A percentile compares a stretch with the other conserved stretches of the same genome.
Conservation (phyloP, 371 early-diverging fungal species). For the Apophysomyces ossiformis region DNA sequence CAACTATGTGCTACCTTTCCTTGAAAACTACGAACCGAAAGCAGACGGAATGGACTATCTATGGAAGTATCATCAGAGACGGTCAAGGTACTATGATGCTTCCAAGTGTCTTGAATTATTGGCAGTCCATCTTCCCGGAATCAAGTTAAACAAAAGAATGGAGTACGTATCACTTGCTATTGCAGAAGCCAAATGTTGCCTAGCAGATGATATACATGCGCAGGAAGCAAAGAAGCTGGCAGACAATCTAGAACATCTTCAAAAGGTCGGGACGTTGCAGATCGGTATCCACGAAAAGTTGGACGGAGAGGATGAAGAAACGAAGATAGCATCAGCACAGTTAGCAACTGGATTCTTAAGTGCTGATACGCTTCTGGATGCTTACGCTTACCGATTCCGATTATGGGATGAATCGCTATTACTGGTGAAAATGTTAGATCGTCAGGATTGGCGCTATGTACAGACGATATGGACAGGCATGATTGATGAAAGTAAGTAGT, state of each 20-base stretch:
- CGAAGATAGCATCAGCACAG: not conserved
- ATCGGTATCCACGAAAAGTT: not conserved
- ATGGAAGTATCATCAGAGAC: not conserved
- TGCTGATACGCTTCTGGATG: not conserved
- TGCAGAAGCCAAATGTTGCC: not conserved
- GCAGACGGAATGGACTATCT: not conserved
- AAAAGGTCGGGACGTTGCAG: not conserved
- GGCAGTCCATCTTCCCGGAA: not conserved
- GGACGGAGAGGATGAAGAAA: not conserved
- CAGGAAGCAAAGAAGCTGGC: not conserved
- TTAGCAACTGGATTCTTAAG: not conserved
- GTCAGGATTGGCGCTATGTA: constrained; percentile 6
- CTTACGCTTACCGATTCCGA: not conserved
- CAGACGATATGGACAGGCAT: not conserved
- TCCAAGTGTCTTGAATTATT: not conserved
- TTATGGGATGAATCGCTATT: constrained; percentile 2
- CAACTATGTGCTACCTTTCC: not conserved
- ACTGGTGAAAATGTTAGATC: not conserved
- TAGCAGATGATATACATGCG: not conserved
- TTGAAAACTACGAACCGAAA: not conserved
- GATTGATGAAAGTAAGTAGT: not conserved
- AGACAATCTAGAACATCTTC: not conserved
- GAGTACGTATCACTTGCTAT: constrained; percentile 2
- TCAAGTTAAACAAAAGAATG: not conserved
- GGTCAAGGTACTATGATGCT: not conserved